phyloP scores from a whole-genome alignment of 345 rosid genomes.

The Boechera retrofracta region DNA sequence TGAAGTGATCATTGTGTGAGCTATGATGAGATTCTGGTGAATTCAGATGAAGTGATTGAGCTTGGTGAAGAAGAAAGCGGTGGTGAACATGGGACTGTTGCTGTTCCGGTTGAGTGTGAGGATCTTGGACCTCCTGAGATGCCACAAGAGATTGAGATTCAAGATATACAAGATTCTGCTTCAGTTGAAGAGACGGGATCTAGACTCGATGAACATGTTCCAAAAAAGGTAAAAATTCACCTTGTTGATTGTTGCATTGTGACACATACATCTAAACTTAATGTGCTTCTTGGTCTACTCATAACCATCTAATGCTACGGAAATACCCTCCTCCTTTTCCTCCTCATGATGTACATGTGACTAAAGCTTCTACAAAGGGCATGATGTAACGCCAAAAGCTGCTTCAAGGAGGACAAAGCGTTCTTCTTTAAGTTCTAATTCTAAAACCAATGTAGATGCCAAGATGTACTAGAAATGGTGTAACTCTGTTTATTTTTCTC shows the following conservation, averaged over 20 bases:
- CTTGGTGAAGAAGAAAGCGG: conserved; percentile 40
- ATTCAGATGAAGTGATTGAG: conserved; percentile 41
- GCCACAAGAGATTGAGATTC: conserved; percentile 46
- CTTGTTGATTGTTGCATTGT: no score
- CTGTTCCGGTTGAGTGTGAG: conserved; percentile 21
- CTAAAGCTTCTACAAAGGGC: not conserved
- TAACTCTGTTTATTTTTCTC: conserved; percentile 1
- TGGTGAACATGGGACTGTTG: not conserved
- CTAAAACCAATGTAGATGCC: conserved; percentile 46
- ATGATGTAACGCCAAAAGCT: not conserved
- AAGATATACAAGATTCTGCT: conserved; percentile 29
- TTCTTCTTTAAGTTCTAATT: conserved; percentile 45
- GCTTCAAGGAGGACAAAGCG: conserved; percentile 49
- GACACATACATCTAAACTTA: no score
- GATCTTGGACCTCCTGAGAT: conserved; percentile 25
- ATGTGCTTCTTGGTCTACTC: no score
- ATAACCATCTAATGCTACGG: not conserved
- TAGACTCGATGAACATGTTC: conserved; percentile 4
- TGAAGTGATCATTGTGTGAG: conserved; percentile 40
- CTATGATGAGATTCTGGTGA: conserved; percentile 57
- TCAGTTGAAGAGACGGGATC: conserved; percentile 4
- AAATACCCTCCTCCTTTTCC: conserved; percentile 1
- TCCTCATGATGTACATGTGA: conserved; percentile 15
- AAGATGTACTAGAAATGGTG: conserved; percentile 55
- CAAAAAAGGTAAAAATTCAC: conserved; percentile 17